Evolutionary conservation across 2,329 filamentous ascomycete genomes (phyloP).

Genomic region (Mollisiaceae sp.): DNA sequence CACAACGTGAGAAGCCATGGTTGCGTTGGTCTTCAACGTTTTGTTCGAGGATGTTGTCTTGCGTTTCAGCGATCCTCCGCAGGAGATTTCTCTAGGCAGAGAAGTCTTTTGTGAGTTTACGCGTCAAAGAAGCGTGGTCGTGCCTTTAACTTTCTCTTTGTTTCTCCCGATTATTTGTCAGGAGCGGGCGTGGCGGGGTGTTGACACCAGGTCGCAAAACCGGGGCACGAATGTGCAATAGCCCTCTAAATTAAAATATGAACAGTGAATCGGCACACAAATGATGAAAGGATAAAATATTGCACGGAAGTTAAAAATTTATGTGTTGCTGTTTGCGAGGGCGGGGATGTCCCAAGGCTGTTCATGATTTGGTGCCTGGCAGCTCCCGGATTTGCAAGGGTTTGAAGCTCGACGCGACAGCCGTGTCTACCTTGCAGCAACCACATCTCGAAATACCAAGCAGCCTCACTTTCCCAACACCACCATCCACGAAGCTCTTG

Average conservation of each 20-base stretch:
- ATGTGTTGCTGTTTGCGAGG: conserved; percentile 8
- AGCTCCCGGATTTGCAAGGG: conserved; percentile 35
- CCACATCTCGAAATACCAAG: conserved; percentile 23
- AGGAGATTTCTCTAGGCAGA: background rate
- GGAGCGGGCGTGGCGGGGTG: conserved; percentile 39
- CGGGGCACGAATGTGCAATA: background rate
- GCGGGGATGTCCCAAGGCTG: conserved; percentile 3
- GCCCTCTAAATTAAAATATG: background rate
- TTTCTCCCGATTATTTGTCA: conserved; percentile 39
- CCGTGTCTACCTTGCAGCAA: conserved; percentile 41
- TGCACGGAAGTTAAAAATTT: background rate
- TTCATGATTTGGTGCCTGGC: conserved; percentile 35
- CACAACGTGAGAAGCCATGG: conserved; percentile 86
- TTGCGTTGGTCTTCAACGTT: conserved; percentile 13
- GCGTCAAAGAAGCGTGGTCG: background rate
- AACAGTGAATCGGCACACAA: background rate
- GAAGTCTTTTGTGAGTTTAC: background rate
- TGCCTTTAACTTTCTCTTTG: conserved; percentile 30
- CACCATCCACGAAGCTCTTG: conserved; percentile 29
- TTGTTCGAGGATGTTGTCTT: conserved; percentile 28
- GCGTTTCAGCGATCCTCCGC: background rate
- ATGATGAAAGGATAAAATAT: background rate
- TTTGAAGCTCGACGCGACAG: conserved; percentile 30
- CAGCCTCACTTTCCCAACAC: conserved; percentile 28
- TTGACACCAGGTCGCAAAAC: conserved; percentile 11